Conservation (phyloP, 257 asterid genomes). For the Ophiorrhiza pumila region DNA sequence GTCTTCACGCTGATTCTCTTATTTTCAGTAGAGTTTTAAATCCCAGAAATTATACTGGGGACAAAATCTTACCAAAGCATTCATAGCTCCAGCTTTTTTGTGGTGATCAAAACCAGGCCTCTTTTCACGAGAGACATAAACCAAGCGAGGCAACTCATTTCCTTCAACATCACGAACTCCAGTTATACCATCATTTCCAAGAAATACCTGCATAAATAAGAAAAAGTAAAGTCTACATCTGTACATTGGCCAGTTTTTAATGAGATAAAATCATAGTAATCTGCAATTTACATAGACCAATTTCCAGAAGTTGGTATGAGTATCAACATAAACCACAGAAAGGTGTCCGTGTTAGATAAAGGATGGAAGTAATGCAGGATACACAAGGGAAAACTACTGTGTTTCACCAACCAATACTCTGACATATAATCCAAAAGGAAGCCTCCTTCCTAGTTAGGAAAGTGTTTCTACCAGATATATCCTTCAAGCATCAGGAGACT, state of each 20-base stretch:
- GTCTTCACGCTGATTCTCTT: neutral
- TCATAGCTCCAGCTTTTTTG: slow-evolving; percentile 97
- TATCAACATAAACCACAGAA: neutral
- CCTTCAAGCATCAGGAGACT: slow-evolving; percentile 3
- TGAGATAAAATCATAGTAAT: neutral
- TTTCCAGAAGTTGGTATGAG: neutral
- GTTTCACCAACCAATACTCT: neutral
- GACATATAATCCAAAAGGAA: neutral
- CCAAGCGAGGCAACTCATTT: slow-evolving; percentile 60
- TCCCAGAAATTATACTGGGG: neutral
- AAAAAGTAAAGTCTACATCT: neutral
- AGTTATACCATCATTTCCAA: slow-evolving; percentile 54
- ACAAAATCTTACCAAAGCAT: slow-evolving; percentile 55
- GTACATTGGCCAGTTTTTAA: neutral
- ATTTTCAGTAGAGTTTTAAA: neutral
- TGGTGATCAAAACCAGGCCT: slow-evolving; percentile 93
- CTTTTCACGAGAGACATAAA: slow-evolving; percentile 92
- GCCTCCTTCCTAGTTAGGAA: neutral
- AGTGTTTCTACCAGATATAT: neutral
- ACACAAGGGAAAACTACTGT: neutral
- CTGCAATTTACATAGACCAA: neutral
- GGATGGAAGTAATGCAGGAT: neutral
- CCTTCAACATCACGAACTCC: slow-evolving; percentile 59
- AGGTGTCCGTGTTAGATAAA: neutral
- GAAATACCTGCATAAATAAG: slow-evolving; percentile 53